Conservation (phyloP, 345 rosid genomes). For the Eucalyptus erythrocorys region DNA sequence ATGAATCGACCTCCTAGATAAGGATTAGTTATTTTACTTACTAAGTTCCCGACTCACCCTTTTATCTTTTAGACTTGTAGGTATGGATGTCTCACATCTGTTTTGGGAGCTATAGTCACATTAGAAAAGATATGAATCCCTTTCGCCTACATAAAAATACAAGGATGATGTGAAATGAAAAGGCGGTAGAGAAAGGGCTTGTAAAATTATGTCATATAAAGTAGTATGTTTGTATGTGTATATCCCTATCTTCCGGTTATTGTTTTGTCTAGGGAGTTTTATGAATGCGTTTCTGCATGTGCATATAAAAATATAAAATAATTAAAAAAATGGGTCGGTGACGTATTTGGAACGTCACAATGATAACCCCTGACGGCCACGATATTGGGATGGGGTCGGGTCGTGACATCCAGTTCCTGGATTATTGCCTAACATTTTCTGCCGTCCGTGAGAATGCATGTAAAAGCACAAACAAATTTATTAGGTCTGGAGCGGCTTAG, state of each 20-base stretch:
- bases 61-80: too few relatives aligned
- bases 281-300: too few relatives aligned
- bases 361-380: rapidly evolving
- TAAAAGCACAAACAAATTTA: not conserved
- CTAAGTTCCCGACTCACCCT: too few relatives aligned
- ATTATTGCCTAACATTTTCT: not conserved
- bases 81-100: too few relatives aligned
- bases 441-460: too few relatives aligned
- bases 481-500: not conserved
- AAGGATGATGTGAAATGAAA: not conserved
- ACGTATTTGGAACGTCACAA: rapidly evolving
- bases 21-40: too few relatives aligned
- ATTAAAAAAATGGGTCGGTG: rapidly evolving
- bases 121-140: too few relatives aligned
- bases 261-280: not conserved
- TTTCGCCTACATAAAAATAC: too few relatives aligned
- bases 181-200: not conserved
- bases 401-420: not conserved
- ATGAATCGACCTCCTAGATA: too few relatives aligned
- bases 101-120: too few relatives aligned
- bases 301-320: too few relatives aligned
- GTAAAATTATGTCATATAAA: not conserved
- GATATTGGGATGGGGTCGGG: too few relatives aligned
- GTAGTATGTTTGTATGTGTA: not conserved
- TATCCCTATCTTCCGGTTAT: rapidly evolving